Base-by-base conservation (phyloP, 352 stramenopile genomes). In the Phytophthora vignae region DNA sequence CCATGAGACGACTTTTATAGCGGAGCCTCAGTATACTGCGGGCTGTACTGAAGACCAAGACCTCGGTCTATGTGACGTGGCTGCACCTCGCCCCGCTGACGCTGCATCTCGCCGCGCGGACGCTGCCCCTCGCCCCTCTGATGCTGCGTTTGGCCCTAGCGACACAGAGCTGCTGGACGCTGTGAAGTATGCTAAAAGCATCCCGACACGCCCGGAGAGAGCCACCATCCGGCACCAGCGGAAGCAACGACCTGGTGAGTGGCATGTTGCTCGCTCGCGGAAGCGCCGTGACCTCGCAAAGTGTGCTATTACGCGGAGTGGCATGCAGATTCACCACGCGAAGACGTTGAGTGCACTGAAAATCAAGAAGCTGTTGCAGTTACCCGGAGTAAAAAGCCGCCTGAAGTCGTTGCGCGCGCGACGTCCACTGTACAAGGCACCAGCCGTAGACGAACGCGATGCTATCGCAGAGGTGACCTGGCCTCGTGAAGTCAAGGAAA, bases 261-360 rank as follows among this genome's bases (percentile, higher is more conserved):
- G 46, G 27, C 46, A 59, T 25, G 59, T 29, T 12, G 11, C 38
- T 46, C 27, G 48, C 0, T 66, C 59, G 19, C 27, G 59, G 17
- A 67, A 60, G 27, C 48, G 36, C 9, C 33, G 49, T 1, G 15
- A 66, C 48, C 49, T 53, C 19, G 58, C 58, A 15, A 59, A 59
- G 17, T 36, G 57, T 19, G 57, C 57, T 5, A 21, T 55, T 21
- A 64, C 57, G 2, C 25, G 42, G 1, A 67, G 60, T 21, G 33
- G 60, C 3, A 55, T 2, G 1, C 8, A 40, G 6, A 58, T 67
- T 15, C 59, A 59, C 1, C 33, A 60, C 17, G 60, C 60, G 10
- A 21, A 40, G 8, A 54, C 31, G 9, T 11, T 52, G 12, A 67
- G 44, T 22, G 60, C 60, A 1, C 27, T 19, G n/a, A 19, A 10